These are phyloP conservation scores for Metarhizium guizhouense DNA, from an alignment of 2,329 filamentous ascomycete species.

Conservation along the genomic window DNA sequence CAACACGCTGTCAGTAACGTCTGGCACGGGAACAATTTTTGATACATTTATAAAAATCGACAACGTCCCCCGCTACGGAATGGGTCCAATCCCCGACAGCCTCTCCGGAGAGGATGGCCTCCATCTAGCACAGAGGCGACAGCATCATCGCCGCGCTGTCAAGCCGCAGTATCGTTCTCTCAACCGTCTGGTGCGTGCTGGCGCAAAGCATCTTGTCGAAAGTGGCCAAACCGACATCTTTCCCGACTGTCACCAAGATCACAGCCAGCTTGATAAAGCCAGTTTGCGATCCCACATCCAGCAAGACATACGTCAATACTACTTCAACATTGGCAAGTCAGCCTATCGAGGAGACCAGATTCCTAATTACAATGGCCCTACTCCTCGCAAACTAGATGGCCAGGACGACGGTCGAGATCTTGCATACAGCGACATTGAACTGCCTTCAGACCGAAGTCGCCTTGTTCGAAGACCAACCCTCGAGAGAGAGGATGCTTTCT, in stretches of 20 bases:
- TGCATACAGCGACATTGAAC: conserved; percentile 23
- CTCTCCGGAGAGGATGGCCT: neutral
- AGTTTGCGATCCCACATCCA: conserved; percentile 8
- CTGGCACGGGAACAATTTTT: neutral
- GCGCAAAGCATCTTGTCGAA: conserved; percentile 21
- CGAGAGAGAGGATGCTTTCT: conserved; percentile 38
- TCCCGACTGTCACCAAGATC: conserved; percentile 4
- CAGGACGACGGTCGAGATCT: conserved; percentile 26
- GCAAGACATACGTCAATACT: conserved; percentile 5
- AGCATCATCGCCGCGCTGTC: conserved; percentile 1
- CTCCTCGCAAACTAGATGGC: conserved; percentile 4
- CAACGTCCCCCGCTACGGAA: neutral
- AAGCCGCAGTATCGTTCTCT: conserved; percentile 4
- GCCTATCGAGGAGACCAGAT: neutral
- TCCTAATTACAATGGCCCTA: neutral
- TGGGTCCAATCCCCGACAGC: neutral
- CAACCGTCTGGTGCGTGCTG: conserved; percentile 21
- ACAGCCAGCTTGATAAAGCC: conserved; percentile 13
- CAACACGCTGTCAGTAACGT: neutral
- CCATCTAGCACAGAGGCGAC: neutral
- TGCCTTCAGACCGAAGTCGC: conserved; percentile 26
- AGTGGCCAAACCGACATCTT: conserved; percentile 6
- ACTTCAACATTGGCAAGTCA: neutral
- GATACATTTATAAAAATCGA: neutral
- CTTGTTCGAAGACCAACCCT: conserved; percentile 30